These are phyloP conservation scores for Paxillus ammoniavirescens DNA, from an alignment of 768 basidiomycete species.

Conservation along the genomic window DNA sequence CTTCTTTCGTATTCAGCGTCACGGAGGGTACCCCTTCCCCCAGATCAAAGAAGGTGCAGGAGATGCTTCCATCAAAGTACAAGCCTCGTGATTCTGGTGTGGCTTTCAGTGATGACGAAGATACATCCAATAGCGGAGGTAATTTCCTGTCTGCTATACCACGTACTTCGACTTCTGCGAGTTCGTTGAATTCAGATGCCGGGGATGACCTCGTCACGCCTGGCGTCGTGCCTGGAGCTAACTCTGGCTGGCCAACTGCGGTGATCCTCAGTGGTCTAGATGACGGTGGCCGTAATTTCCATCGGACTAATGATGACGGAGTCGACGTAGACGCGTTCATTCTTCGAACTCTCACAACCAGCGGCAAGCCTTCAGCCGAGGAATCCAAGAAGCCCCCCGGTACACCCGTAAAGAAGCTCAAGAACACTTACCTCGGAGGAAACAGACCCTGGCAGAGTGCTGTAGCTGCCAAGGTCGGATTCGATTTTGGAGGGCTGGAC, in stretches of 20 bases:
- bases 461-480: constrained; percentile 62
- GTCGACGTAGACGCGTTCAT: constrained; percentile 70
- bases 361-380: constrained; percentile 45
- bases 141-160: constrained; percentile 42
- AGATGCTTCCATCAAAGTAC: constrained; percentile 62
- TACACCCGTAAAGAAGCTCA: constrained; percentile 77
- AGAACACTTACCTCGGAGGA: constrained; percentile 54
- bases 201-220: constrained; percentile 76
- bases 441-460: constrained; percentile 82
- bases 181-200: constrained; percentile 53
- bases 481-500: constrained; percentile 43
- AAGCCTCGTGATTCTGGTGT: constrained; percentile 69
- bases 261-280: constrained; percentile 40
- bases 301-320: constrained; percentile 23
- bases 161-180: constrained; percentile 59
- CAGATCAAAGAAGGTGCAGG: constrained; percentile 33
- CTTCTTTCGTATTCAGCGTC: constrained; percentile 58
- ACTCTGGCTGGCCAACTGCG: constrained; percentile 64
- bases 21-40: constrained; percentile 60
- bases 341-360: constrained; percentile 60
- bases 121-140: constrained; percentile 17
- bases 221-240: constrained; percentile 47
- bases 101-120: constrained; percentile 60
- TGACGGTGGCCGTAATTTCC: constrained; percentile 29
- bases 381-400: constrained; percentile 66